Percentiles rank a stretch among this genome's conserved stretches.
Conservation (phyloP, 2,329 filamentous ascomycete species). For the Aspergillus tanneri region DNA sequence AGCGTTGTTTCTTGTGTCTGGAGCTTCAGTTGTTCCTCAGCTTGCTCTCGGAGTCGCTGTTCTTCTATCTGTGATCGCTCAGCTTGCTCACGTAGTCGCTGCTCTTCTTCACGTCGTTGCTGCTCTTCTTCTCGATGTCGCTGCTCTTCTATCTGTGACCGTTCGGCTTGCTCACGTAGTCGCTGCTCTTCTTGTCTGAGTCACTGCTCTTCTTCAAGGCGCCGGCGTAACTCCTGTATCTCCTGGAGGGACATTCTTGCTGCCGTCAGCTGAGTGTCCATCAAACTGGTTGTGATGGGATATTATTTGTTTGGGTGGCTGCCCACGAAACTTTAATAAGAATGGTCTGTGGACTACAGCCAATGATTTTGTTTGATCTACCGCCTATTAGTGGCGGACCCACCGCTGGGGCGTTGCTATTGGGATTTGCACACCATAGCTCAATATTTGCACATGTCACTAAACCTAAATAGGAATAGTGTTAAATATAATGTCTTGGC, state of each 20-base stretch:
- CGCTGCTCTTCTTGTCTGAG: constrained; percentile 10
- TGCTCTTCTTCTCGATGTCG: constrained; percentile 11
- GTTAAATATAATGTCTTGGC: too few species aligned
- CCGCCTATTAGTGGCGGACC: too few species aligned
- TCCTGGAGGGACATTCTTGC: constrained; percentile 7
- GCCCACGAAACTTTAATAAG: too few species aligned
- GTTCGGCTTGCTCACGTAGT: constrained; percentile 2
- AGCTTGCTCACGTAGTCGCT: constrained; percentile 9
- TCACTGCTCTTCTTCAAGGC: constrained; percentile 3
- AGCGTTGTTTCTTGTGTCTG: constrained; percentile 19
- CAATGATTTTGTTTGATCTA: too few species aligned
- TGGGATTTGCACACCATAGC: too few species aligned
- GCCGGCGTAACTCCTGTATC: constrained; percentile 9
- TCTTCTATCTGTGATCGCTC: constrained; percentile 7
- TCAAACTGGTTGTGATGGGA: not conserved
- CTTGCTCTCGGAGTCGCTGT: constrained; percentile 8
- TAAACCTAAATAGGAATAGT: too few species aligned
- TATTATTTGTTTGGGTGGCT: not conserved
- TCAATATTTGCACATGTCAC: too few species aligned
- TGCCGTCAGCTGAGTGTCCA: not conserved
- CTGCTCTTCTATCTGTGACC: constrained; percentile 7
- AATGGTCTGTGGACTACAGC: too few species aligned
- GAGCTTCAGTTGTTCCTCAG: constrained; percentile 9
- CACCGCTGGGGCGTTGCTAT: too few species aligned
- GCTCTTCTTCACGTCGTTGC: constrained; percentile 4